Conservation (phyloP, 768 basidiomycete species). For the Trametes meyenii region DNA sequence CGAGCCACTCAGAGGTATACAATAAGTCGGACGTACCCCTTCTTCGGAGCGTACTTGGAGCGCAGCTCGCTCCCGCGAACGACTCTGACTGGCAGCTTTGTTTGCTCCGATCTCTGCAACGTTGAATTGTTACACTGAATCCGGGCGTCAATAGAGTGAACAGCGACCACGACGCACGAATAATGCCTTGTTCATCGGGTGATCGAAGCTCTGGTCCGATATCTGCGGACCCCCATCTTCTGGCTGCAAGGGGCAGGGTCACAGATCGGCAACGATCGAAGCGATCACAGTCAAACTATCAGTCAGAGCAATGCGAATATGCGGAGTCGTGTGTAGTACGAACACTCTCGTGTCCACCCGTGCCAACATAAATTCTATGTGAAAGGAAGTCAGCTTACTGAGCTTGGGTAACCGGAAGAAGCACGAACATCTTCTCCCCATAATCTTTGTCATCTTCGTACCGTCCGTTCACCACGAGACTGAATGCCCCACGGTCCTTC, state of each 20-base stretch:
- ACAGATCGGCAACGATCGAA: neutral
- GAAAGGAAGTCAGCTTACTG: neutral
- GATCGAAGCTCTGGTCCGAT: slow-evolving; percentile 16
- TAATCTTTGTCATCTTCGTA: slow-evolving; percentile 25
- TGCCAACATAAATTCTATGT: slow-evolving; percentile 12
- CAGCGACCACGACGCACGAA: neutral
- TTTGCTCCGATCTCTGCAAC: slow-evolving; percentile 12
- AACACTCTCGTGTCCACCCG: slow-evolving; percentile 13
- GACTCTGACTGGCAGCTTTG: slow-evolving; percentile 19
- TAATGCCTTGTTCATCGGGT: slow-evolving; percentile 12
- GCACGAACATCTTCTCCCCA: slow-evolving; percentile 18
- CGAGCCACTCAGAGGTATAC: neutral
- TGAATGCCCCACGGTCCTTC: slow-evolving; percentile 16
- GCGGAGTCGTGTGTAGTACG: neutral
- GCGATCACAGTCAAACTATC: neutral
- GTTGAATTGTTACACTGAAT: neutral
- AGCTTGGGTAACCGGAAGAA: neutral
- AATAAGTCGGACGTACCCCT: slow-evolving; percentile 13
- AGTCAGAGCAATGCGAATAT: neutral
- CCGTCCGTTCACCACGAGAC: slow-evolving; percentile 19
- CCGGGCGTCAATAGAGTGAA: neutral
- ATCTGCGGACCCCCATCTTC: slow-evolving; percentile 12
- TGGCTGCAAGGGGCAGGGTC: neutral
- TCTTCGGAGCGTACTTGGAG: slow-evolving; percentile 17
- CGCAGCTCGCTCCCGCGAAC: slow-evolving; percentile 10